Conservation (phyloP, 2,329 filamentous ascomycete species). For the Alternaria ethzedia region DNA sequence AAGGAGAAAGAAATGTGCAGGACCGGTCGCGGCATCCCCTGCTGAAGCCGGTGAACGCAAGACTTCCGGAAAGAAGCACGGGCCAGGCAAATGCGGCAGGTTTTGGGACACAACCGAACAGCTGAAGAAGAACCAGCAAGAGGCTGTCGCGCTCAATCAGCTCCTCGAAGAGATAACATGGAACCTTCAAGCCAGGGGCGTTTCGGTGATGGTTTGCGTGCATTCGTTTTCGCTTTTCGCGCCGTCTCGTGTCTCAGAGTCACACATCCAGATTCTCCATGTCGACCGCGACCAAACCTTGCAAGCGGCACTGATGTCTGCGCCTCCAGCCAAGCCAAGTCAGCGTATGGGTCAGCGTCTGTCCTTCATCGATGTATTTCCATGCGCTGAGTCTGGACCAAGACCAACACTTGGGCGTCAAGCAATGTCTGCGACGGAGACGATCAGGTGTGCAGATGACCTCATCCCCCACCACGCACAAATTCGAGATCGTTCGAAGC, state of each 20-base stretch:
- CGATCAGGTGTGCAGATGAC: background rate
- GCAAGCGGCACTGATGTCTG: background rate
- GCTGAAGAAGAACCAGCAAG: slow-evolving; percentile 12
- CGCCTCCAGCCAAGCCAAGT: background rate
- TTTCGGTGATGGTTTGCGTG: slow-evolving; percentile 32
- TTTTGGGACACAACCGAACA: slow-evolving; percentile 16
- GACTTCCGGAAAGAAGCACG: background rate
- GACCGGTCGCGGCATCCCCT: background rate
- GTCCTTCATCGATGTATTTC: slow-evolving; percentile 28
- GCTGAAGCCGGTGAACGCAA: background rate
- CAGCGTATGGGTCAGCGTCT: slow-evolving; percentile 2
- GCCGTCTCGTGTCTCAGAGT: slow-evolving; percentile 28
- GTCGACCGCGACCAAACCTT: slow-evolving; percentile 18
- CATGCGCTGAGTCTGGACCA: slow-evolving; percentile 2
- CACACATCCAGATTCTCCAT: slow-evolving; percentile 29
- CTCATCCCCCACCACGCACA: slow-evolving; percentile 12
- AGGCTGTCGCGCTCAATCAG: slow-evolving; percentile 20
- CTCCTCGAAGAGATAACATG: slow-evolving; percentile 29
- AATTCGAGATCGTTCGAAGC: slow-evolving; percentile 22
- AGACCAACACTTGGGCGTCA: slow-evolving; percentile 7
- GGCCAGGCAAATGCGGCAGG: background rate
- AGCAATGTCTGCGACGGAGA: slow-evolving; percentile 9
- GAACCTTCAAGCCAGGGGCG: slow-evolving; percentile 21
- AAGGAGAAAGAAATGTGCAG: background rate
- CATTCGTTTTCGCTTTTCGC: slow-evolving; percentile 32